phyloP scores from a whole-genome alignment of 805 yeast species.

The Yamadazyma scolyti region DNA sequence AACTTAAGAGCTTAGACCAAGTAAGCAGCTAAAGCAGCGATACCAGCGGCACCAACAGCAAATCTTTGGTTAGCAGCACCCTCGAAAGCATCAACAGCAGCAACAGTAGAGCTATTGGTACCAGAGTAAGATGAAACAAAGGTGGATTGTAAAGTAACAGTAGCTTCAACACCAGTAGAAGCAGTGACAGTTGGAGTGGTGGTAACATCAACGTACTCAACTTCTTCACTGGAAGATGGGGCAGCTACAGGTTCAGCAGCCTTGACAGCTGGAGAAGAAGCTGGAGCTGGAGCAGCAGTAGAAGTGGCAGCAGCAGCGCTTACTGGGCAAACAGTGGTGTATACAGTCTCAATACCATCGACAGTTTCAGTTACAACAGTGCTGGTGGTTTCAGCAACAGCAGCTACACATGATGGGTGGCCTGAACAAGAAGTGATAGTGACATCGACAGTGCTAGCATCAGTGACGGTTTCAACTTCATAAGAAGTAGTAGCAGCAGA shows the following conservation, averaged over 20 bases:
- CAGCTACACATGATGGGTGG: slow-evolving; percentile 18
- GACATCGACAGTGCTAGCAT: slow-evolving; percentile 24
- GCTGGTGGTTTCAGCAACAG: slow-evolving; percentile 21
- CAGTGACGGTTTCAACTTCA: slow-evolving; percentile 22
- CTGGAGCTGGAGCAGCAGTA: slow-evolving; percentile 7
- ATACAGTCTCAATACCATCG: slow-evolving; percentile 27
- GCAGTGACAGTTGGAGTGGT: slow-evolving; percentile 46
- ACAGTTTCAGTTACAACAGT: slow-evolving; percentile 31
- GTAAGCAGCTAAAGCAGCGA: slow-evolving; percentile 39
- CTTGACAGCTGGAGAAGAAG: slow-evolving; percentile 9
- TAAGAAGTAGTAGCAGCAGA: slow-evolving; percentile 18
- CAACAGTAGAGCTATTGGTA: slow-evolving; percentile 12
- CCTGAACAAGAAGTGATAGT: slow-evolving; percentile 40
- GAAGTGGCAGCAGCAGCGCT: slow-evolving; percentile 11
- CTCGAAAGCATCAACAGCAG: slow-evolving; percentile 22
- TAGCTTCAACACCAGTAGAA: slow-evolving; percentile 46
- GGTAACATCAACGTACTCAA: slow-evolving; percentile 45
- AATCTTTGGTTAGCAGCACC: slow-evolving; percentile 29
- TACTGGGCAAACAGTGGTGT: slow-evolving; percentile 36
- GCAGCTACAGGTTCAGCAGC: slow-evolving; percentile 14
- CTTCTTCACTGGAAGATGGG: slow-evolving; percentile 12
- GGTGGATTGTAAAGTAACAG: slow-evolving; percentile 34
- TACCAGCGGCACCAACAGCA: slow-evolving; percentile 34
- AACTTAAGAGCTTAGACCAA: slow-evolving; percentile 25
- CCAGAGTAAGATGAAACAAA: slow-evolving; percentile 26